Conservation (phyloP, 768 basidiomycete species). For the Auricularia cornea region DNA sequence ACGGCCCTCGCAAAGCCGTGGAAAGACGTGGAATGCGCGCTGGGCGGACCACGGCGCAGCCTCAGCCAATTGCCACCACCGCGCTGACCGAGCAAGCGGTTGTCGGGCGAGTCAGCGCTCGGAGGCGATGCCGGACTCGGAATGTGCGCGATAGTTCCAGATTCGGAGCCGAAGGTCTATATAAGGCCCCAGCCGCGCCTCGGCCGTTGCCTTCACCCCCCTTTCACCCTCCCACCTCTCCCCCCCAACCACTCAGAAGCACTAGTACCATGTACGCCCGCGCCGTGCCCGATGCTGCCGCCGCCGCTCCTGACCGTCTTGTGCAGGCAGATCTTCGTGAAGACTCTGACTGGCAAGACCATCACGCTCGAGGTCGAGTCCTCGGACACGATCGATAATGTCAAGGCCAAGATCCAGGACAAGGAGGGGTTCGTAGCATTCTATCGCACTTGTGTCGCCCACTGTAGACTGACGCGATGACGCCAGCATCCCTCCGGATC, state of each 20-base stretch:
- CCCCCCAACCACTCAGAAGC: not conserved
- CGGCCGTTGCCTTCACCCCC: not conserved
- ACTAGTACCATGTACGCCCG: not conserved
- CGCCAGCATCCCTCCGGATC: no score
- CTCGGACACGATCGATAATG: slow-evolving; percentile 27
- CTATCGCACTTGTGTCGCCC: no score
- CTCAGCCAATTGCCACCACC: no score
- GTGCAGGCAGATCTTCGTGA: slow-evolving; percentile 16
- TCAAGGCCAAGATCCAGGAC: slow-evolving; percentile 16
- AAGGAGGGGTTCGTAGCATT: slow-evolving; percentile 9
- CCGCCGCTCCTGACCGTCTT: not conserved
- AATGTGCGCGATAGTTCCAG: not conserved
- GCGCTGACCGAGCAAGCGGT: no score
- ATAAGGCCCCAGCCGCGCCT: not conserved
- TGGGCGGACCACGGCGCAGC: no score
- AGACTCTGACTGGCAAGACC: slow-evolving; percentile 31
- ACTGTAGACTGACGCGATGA: no score
- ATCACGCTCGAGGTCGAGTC: slow-evolving; percentile 31
- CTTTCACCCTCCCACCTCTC: not conserved
- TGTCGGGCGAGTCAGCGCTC: no score
- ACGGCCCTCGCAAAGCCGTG: no score
- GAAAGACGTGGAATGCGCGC: no score
- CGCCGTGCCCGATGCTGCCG: not conserved
- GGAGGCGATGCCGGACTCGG: no score
- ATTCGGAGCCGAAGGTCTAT: not conserved